Evolutionary conservation across 768 basidiomycete genomes (phyloP).

Genomic region (Nidularia pulvinata): DNA sequence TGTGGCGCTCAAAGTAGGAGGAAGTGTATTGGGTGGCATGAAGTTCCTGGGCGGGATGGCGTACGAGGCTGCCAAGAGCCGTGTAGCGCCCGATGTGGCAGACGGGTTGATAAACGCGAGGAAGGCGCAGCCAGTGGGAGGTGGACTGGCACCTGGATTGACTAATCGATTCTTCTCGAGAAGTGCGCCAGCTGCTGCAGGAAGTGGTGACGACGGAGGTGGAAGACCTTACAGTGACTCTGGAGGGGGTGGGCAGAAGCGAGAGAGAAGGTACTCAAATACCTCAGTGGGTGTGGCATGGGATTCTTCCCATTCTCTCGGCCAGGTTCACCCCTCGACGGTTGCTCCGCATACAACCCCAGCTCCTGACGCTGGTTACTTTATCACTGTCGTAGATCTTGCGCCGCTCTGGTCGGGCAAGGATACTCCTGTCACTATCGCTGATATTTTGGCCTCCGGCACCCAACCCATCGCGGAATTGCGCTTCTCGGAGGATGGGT

Average conservation of each 20-base stretch:
- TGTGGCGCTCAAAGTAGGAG: slow-evolving; percentile 59
- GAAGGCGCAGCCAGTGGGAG: too few species aligned
- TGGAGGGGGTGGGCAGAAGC: slow-evolving; percentile 8
- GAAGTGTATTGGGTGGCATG: slow-evolving; percentile 63
- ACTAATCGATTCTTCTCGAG: slow-evolving; percentile 49
- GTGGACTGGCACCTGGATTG: slow-evolving; percentile 7
- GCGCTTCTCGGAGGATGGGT: slow-evolving; percentile 54
- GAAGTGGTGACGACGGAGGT: slow-evolving; percentile 2
- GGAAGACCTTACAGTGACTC: slow-evolving; percentile 1
- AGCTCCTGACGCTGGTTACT: slow-evolving; percentile 29
- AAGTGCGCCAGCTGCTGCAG: slow-evolving; percentile 51
- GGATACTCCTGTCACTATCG: slow-evolving; percentile 25
- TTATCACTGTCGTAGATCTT: slow-evolving; percentile 61
- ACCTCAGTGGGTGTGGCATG: slow-evolving; percentile 5
- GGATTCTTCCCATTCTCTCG: background rate
- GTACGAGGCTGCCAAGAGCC: slow-evolving; percentile 43
- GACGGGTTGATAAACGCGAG: too few species aligned
- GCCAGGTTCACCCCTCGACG: slow-evolving; percentile 6
- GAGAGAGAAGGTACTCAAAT: slow-evolving; percentile 19
- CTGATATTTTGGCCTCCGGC: slow-evolving; percentile 48
- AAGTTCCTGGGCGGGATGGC: slow-evolving; percentile 64
- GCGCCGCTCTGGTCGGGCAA: slow-evolving; percentile 14
- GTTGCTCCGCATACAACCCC: slow-evolving; percentile 18
- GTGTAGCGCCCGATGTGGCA: slow-evolving; percentile 17
- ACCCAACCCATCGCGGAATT: slow-evolving; percentile 47